Conservation (phyloP, 495 filamentous ascomycete genomes). For the Hypoxylon subgilvum region DNA sequence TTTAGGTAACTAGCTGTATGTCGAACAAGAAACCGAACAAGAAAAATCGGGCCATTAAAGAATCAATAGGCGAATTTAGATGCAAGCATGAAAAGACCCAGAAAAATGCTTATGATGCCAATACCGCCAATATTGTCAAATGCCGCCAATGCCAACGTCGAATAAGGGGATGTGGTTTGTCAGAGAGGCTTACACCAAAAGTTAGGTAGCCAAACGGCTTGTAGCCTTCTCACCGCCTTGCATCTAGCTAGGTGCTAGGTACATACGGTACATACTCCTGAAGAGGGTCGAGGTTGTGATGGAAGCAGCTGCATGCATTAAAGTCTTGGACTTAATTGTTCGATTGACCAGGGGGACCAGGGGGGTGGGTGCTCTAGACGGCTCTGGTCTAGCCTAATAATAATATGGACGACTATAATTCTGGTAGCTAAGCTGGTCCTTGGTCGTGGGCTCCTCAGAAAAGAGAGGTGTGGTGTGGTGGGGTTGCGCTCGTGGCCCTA, state of each 20-base stretch:
- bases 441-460: slow-evolving; percentile 25
- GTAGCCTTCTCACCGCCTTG: slow-evolving; percentile 42
- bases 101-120: slow-evolving; percentile 20
- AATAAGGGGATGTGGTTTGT: slow-evolving; percentile 38
- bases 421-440: slow-evolving; percentile 8
- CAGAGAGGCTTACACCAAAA: slow-evolving; percentile 37
- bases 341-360: slow-evolving; percentile 8
- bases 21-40: neutral
- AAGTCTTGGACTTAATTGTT: slow-evolving; percentile 22
- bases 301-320: slow-evolving; percentile 36
- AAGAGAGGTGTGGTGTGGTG: slow-evolving; percentile 32
- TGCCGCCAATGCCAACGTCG: slow-evolving; percentile 26
- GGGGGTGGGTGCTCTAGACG: slow-evolving; percentile 22
- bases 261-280: too few relatives aligned
- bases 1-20: neutral
- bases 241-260: too few relatives aligned
- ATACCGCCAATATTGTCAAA: too few relatives aligned
- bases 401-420: slow-evolving; percentile 28
- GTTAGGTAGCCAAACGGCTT: slow-evolving; percentile 39
- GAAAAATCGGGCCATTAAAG: slow-evolving; percentile 17
- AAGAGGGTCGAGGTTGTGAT: slow-evolving; percentile 37
- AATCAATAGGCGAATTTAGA: slow-evolving; percentile 31
- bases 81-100: slow-evolving; percentile 16
- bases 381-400: slow-evolving; percentile 36
- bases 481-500: slow-evolving; percentile 24